Base-by-base conservation (phyloP, 352 stramenopile species). In the Phytopythium kandeliae region DNA sequence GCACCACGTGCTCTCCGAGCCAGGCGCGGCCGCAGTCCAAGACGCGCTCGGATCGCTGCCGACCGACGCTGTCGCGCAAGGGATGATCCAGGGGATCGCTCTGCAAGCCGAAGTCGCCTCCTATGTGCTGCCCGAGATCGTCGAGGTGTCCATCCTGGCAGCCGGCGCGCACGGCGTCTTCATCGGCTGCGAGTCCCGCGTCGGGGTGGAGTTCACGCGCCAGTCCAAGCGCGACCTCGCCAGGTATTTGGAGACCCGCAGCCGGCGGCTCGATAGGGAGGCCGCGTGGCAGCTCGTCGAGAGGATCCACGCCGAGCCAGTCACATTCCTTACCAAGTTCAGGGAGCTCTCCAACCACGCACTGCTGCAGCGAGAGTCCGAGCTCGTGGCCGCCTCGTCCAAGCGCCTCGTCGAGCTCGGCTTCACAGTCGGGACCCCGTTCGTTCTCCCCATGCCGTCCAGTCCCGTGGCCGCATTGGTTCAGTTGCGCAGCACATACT, bases 401-500 rank as follows among this genome's bases (percentile, higher is more conserved):
- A 15, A n/a, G 11, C 40, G 40, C 24, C 3, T 12, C 17, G 40
- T 0, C 8, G 17, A 19, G 40, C 40, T 46, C 21, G 40, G 40
- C 12, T 46, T 8, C 3, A 30, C 21, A 6, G 21, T n/a, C 11
- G 19, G 21, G 10, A 3, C 2, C 4, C 4, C 28, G 28, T 9
- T 17, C 12, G 21, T 11, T 7, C 24, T 31, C 4, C 4, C 35
- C 1, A 2, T 24, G 16, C 16, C 17, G 3, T 15, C 10, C 35
- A 41, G 11, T 4, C 1, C 16, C 2, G 2, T 41, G 16, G 5
- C 16, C 16, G 16, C 8, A 11, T 13, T 26, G 40, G 10, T 30
- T 9, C 40, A 46, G 30, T 19, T 19, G 40, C 40, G 40, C 40
- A 46, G 40, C 40, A 31, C 40, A n/a, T 31, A 46, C 21, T n/a